Base-by-base conservation (phyloP, 2,329 filamentous ascomycete species). In the Penicillium oxalicum region DNA sequence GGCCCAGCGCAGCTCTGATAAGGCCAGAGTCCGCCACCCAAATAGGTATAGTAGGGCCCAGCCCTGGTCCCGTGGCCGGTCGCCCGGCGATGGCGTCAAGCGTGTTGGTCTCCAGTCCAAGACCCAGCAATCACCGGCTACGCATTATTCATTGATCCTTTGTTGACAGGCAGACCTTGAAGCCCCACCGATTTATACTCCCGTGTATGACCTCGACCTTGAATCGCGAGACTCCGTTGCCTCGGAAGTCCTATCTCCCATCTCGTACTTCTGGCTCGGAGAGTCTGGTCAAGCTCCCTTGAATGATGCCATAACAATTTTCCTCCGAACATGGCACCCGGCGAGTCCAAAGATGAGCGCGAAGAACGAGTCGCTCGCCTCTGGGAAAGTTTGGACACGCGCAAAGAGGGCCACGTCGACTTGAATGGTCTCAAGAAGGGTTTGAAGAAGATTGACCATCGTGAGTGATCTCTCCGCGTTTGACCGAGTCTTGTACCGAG, bases 391-490 rank as follows among this genome's bases (percentile, higher is more conserved):
- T 80, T 98, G 58, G 90, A 95, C 69, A 84, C 85, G 57, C 80
- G 83, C 56, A 78, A 79, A 50, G 83, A 85, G 61, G 88, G 88
- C 50, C 84, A 88, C 67, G 77, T 98, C 61, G 91, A 97, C 71
- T 76, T 94, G 56, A 83, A 86, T 67, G 90, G 83, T 29, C 74
- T 98, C 59, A 86, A 91, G 72, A 88, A 83, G 72, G 93, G 91
- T 4, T 73, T 98, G 64, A 83, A 78, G 67, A 87, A 84, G 70
- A 89, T 97, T 63, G 91, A 97, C 69, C 93, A 98, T 69, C 93
- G 90, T 95, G 73, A 73, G 84, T 58, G 11, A 18, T 35, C 13
- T 35, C 13, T 26, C 11, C 40, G 18, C 26, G 11, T 47, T 44
- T 54, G 53, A 54, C 45, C 50, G 40, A 36, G 29, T 59, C 50